Percentiles rank a stretch among this genome's conserved stretches.
Evolutionary conservation across 495 filamentous ascomycete species (phyloP).

Genomic region (Extremus antarcticus): DNA sequence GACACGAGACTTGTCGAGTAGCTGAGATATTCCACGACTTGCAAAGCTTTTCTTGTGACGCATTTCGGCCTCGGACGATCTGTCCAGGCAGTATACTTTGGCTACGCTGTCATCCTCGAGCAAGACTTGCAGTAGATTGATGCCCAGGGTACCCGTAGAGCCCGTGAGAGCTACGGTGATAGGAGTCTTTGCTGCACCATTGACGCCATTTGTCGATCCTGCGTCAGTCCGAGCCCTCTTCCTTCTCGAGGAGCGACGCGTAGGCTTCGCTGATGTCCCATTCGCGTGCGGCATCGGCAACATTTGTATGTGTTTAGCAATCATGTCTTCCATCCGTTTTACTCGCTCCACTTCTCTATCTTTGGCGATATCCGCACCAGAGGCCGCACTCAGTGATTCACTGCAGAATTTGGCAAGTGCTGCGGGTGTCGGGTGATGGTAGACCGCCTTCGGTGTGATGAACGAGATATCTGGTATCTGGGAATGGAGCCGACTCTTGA

Average conservation of each 20-base stretch:
- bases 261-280: background rate
- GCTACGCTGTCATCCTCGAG: background rate
- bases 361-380: background rate
- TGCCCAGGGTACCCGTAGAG: conserved; percentile 10
- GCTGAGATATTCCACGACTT: background rate
- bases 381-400: background rate
- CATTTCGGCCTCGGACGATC: background rate
- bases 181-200: background rate
- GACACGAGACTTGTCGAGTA: conserved; percentile 1
- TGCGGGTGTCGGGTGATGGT: conserved; percentile 1
- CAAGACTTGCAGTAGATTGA: background rate
- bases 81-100: conserved; percentile 11
- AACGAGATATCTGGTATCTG: background rate
- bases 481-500: background rate
- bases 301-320: background rate
- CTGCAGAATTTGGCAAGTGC: background rate
- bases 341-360: background rate
- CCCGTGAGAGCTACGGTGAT: conserved; percentile 14
- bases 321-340: background rate
- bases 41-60: background rate
- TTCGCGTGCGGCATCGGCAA: background rate
- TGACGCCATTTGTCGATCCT: background rate
- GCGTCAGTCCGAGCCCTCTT: background rate
- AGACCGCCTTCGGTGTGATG: background rate
- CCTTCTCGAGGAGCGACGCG: background rate